These are phyloP conservation scores for Picocystis sp. DNA, from an alignment of 163 green algal species.

Conservation along the genomic window DNA sequence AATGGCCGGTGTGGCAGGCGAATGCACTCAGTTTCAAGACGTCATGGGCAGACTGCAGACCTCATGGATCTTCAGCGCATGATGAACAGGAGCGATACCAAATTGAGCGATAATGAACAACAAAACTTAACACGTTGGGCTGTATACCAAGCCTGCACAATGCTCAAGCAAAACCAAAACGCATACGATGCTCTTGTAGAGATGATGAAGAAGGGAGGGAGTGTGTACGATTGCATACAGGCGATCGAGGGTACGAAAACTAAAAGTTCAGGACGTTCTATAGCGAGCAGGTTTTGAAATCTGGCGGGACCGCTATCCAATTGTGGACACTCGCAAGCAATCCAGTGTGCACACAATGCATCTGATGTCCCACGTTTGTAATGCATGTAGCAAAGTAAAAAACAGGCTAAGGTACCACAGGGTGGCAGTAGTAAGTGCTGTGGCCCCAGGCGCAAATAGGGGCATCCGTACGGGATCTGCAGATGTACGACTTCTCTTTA, in stretches of 20 bases:
- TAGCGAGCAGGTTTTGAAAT: too few relatives aligned
- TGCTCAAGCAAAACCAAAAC: constrained; percentile 46
- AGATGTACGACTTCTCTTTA: too few relatives aligned
- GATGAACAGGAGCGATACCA: constrained; percentile 47
- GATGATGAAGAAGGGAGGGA: constrained; percentile 40
- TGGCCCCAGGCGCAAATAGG: too few relatives aligned
- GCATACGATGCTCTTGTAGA: constrained; percentile 58
- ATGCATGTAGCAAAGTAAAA: too few relatives aligned
- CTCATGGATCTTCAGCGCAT: constrained; percentile 76
- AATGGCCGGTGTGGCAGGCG: constrained; percentile 36
- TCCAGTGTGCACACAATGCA: too few relatives aligned
- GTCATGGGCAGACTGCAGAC: constrained; percentile 82
- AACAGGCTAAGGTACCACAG: too few relatives aligned
- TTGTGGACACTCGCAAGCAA: too few relatives aligned
- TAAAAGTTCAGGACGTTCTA: too few relatives aligned
- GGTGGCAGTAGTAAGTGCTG: too few relatives aligned
- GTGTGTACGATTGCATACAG: constrained; percentile 53
- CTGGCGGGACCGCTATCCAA: too few relatives aligned
- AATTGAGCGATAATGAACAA: constrained; percentile 53
- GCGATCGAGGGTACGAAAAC: constrained; percentile 35
- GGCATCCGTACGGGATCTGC: too few relatives aligned
- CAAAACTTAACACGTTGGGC: constrained; percentile 68
- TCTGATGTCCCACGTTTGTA: too few relatives aligned
- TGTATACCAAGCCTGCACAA: constrained; percentile 19
- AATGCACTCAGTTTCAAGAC: constrained; percentile 13